These are phyloP conservation scores for Desmodesmus armatus DNA, from an alignment of 139 green algal species.

Conservation along the genomic window DNA sequence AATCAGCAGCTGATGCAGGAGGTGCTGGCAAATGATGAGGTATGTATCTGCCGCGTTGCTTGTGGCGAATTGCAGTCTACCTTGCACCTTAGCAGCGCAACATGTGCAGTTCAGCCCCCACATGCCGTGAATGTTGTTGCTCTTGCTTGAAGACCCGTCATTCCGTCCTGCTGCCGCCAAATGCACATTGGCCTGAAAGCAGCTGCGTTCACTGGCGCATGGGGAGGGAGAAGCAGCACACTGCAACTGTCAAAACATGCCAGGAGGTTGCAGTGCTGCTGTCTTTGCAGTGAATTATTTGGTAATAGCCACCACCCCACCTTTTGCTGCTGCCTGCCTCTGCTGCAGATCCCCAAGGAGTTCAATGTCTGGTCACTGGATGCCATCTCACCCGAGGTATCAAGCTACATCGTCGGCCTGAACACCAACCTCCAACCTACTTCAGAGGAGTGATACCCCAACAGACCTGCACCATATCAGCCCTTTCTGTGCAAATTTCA, in stretches of 20 bases:
- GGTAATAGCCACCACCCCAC: no score
- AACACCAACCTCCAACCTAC: neutral
- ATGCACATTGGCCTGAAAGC: no score
- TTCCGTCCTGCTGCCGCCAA: neutral
- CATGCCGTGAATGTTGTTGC: neutral
- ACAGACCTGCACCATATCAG: no score
- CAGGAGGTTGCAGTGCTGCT: no score
- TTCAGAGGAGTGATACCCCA: no score
- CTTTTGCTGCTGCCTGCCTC: neutral
- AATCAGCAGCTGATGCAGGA: slow-evolving; percentile 19
- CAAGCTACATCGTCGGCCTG: neutral
- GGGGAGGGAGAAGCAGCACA: no score
- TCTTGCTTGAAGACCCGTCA: neutral
- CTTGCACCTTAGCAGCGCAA: neutral
- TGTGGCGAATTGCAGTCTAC: neutral
- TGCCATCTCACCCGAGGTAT: neutral
- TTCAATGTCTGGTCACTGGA: slow-evolving; percentile 39
- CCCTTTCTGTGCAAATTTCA: neutral
- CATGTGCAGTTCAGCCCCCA: neutral
- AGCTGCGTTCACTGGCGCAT: no score
- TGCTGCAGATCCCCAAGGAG: neutral
- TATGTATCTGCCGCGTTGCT: neutral
- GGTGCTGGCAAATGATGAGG: neutral
- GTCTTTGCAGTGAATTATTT: no score
- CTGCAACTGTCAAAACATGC: no score